Base-by-base conservation (phyloP, 208 protist species). In the Crithidia sp. region DNA sequence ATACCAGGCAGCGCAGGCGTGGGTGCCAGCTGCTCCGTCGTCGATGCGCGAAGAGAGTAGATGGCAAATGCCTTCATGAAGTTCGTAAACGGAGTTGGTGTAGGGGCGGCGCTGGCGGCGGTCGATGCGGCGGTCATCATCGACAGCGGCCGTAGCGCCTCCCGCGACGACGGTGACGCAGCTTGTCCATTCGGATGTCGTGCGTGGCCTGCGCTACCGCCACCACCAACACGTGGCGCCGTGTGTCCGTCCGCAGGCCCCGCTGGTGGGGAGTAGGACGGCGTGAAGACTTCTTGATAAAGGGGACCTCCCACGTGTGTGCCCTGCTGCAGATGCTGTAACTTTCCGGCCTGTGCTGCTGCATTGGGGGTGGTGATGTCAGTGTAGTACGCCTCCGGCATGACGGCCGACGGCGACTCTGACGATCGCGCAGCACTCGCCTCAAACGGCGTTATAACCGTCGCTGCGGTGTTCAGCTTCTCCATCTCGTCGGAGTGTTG, bases 61-160 rank as follows among this genome's bases (percentile, higher is more conserved):
- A 79, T 56, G 12, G 78, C 74, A 53, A 76, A 87, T 12, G 83
- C 83, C 58, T 87, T 87, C 57, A 87, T 12, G 41, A 87, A 87
- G 54, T 77, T 74, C 4, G 50, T 78, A 39, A 85, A 79, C 10
- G 70, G 72, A 8, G 72, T 75, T 54, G 61, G 54, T 10, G 62
- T 60, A 17, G 53, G 40, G 9, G 60, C 16, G 41, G 28, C 37
- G 0, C 13, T 40, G 41, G 39, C 7, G 9, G 28, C 43, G 12
- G 64, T 69, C 7, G 63, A 58, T 4, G 63, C 8, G 6, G 45
- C 28, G 6, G 50, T 58, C 63, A 47, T 68, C 63, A 58, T 58
- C 50, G 63, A 68, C 10, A 68, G 47, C 6, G 50, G 63, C 36
- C 50, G 63, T 39, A 53, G 41, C 17, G 49, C 52, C 16, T 19